Conservation (phyloP, 305 asterid genomes). For the Fraxinus greggii region DNA sequence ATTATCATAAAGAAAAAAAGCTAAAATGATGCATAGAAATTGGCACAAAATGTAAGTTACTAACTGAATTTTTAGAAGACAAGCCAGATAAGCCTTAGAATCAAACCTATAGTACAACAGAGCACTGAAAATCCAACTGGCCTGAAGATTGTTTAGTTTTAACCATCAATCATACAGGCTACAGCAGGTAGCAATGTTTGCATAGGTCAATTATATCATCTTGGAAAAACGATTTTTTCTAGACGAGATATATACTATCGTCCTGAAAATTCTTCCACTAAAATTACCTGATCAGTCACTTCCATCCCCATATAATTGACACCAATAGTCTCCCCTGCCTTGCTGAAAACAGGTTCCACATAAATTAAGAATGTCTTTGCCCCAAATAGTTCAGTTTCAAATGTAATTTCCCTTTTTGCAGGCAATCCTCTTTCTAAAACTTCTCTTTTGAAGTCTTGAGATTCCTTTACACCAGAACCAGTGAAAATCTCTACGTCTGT, state of each 20-base stretch:
- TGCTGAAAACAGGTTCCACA: conserved; percentile 77
- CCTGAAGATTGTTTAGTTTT: background rate
- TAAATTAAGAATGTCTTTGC: conserved; percentile 66
- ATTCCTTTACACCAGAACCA: conserved; percentile 90
- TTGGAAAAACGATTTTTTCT: background rate
- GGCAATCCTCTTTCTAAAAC: conserved; percentile 75
- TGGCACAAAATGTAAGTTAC: background rate
- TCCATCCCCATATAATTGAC: conserved; percentile 98
- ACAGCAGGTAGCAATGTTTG: background rate
- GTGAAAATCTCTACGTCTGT: conserved; percentile 80
- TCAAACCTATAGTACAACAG: background rate
- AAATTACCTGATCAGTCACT: conserved; percentile 74
- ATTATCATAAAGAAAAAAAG: background rate
- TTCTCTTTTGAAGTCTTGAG: conserved; percentile 84
- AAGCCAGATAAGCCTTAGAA: background rate
- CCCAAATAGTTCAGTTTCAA: conserved; percentile 80
- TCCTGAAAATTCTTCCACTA: background rate
- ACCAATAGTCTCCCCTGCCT: conserved; percentile 76
- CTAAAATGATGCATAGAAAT: background rate
- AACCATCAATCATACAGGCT: background rate
- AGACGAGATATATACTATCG: background rate
- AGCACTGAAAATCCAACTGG: background rate
- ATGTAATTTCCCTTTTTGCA: conserved; percentile 88
- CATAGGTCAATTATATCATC: background rate
- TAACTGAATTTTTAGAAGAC: background rate